Conservation (phyloP, 305 asterid genomes). For the Fraxinus angustifolia region DNA sequence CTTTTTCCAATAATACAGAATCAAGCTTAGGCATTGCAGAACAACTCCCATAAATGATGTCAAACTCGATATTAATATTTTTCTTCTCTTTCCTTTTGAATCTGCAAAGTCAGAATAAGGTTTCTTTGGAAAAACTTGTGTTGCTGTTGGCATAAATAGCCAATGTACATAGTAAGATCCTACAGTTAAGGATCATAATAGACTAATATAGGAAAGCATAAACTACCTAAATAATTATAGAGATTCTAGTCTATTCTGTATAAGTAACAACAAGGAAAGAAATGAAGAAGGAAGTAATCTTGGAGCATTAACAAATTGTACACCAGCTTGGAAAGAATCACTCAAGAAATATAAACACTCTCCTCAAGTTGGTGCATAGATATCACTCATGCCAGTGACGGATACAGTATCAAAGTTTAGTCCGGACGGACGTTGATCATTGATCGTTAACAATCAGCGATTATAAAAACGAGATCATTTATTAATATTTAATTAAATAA, state of each 20-base stretch:
- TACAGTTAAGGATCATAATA: neutral
- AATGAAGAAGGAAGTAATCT: neutral
- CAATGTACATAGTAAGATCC: neutral
- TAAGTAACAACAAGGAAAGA: neutral
- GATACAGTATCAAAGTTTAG: no score
- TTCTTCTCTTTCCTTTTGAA: no score
- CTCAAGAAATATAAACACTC: neutral
- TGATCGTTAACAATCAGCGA: no score
- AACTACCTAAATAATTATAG: neutral
- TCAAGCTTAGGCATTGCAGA: no score
- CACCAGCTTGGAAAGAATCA: neutral
- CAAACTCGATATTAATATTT: no score
- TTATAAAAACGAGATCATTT: no score
- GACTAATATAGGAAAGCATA: neutral
- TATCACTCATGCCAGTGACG: neutral
- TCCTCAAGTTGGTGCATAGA: neutral
- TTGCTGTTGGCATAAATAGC: neutral
- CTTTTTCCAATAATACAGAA: no score
- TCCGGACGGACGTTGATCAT: no score
- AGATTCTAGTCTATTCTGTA: neutral
- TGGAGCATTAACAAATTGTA: neutral
- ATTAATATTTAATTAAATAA: no score
- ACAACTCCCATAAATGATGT: no score
- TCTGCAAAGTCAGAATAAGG: neutral
- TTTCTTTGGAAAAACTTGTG: neutral